Conservation (phyloP, 257 asterid genomes). For the Primulina huaijiensis region DNA sequence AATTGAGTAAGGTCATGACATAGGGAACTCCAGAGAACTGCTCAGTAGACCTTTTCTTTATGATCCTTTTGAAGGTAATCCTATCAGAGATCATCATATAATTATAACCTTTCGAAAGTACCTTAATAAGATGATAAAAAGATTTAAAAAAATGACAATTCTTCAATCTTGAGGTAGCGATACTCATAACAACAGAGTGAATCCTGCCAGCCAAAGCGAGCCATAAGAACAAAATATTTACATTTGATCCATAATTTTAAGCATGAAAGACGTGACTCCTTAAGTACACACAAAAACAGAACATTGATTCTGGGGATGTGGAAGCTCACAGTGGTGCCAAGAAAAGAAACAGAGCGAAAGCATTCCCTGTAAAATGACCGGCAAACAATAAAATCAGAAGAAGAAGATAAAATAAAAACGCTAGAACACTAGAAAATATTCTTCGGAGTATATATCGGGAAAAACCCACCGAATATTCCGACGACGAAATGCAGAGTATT, state of each 20-base stretch:
- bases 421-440: neutral
- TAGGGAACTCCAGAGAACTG: slow-evolving; percentile 87
- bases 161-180: slow-evolving; percentile 15
- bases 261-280: neutral
- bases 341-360: slow-evolving; percentile 74
- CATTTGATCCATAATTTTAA: neutral
- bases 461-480: slow-evolving; percentile 61
- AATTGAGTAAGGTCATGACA: slow-evolving; percentile 79
- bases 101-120: neutral
- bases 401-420: neutral
- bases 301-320: neutral
- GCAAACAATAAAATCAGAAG: neutral
- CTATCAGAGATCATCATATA: slow-evolving; percentile 29
- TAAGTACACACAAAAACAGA: slow-evolving; percentile 2
- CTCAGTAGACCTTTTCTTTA: slow-evolving; percentile 54
- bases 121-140: neutral
- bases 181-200: neutral
- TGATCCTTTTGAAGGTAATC: slow-evolving; percentile 74
- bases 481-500: slow-evolving; percentile 48
- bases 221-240: neutral
- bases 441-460: neutral
- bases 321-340: slow-evolving; percentile 74
- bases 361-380: slow-evolving; percentile 52
- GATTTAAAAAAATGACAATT: neutral
- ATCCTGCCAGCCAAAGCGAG: neutral